Percentiles rank a stretch among this genome's conserved stretches.
These are phyloP conservation scores for Medicago ruthenica DNA, from an alignment of 306 rosid genomes.

Conservation along the genomic window DNA sequence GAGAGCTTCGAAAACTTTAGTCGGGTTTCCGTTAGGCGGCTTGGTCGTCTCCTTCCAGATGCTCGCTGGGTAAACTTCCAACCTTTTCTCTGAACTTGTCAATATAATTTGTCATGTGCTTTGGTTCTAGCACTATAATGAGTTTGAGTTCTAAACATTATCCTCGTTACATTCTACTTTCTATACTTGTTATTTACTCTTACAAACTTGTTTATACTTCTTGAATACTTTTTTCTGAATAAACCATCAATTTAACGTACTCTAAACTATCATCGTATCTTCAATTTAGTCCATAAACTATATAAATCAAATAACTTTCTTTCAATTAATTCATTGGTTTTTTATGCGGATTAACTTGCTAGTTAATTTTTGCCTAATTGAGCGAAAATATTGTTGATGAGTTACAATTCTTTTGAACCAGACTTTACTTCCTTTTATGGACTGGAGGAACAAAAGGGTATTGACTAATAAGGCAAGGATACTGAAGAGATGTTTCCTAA, in stretches of 20 bases:
- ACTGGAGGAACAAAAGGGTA: slow-evolving; percentile 53
- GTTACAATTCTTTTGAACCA: slow-evolving; percentile 35
- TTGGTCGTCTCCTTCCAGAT: slow-evolving; percentile 75
- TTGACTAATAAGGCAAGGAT: slow-evolving; percentile 32
- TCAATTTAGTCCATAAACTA: no score
- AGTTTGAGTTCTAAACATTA: no score
- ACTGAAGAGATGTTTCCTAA: slow-evolving; percentile 57
- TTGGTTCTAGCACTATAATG: no score
- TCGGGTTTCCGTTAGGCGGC: slow-evolving; percentile 70
- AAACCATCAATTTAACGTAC: no score
- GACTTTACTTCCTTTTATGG: slow-evolving; percentile 75
- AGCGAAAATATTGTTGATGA: slow-evolving; percentile 11
- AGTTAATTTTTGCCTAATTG: neutral
- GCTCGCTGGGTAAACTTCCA: slow-evolving; percentile 68
- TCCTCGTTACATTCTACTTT: no score
- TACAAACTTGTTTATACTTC: no score
- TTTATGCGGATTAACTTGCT: neutral
- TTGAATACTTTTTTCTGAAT: no score
- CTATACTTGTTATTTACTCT: no score
- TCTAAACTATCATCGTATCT: no score
- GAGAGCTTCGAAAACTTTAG: slow-evolving; percentile 56
- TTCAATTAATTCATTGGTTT: neutral
- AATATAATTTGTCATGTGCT: neutral
- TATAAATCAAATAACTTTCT: neutral
- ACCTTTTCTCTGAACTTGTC: slow-evolving; percentile 18